Evolutionary conservation across 2,329 filamentous ascomycete species (phyloP).

Genomic region (Dactylellina leptospora): DNA sequence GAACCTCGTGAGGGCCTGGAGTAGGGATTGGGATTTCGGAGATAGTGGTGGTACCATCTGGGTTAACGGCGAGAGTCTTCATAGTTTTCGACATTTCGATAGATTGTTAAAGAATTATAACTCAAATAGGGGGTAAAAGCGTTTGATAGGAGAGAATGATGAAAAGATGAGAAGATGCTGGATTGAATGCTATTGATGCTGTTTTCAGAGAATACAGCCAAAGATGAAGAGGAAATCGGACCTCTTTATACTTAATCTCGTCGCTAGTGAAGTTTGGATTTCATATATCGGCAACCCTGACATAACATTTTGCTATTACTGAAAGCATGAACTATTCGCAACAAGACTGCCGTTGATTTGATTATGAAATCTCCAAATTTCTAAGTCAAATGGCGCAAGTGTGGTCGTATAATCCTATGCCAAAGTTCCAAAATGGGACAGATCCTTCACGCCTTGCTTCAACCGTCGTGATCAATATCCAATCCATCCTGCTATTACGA

Average conservation of each 20-base stretch:
- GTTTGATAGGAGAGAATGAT: too few species aligned
- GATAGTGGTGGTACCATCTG: constrained; percentile 52
- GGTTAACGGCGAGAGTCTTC: constrained; percentile 58
- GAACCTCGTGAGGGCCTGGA: constrained; percentile 58
- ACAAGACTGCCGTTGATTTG: background rate
- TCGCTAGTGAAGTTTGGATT: too few species aligned
- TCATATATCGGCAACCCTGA: too few species aligned
- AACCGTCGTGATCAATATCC: background rate
- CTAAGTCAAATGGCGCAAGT: background rate
- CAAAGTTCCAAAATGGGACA: background rate
- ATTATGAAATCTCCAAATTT: background rate
- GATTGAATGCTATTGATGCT: background rate
- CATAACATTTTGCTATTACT: too few species aligned
- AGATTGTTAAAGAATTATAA: background rate
- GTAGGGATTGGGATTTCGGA: constrained; percentile 57
- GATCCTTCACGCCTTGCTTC: too few species aligned
- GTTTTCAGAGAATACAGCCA: too few species aligned
- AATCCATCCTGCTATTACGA: background rate
- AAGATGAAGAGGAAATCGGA: too few species aligned
- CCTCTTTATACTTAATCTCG: too few species aligned
- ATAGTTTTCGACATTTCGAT: constrained; percentile 52
- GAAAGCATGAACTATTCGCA: background rate
- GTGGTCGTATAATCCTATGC: background rate
- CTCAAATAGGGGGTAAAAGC: background rate
- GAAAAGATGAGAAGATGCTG: too few species aligned